Evolutionary conservation across 305 asterid species (phyloP).

Genomic region (Fraxinus velutina): DNA sequence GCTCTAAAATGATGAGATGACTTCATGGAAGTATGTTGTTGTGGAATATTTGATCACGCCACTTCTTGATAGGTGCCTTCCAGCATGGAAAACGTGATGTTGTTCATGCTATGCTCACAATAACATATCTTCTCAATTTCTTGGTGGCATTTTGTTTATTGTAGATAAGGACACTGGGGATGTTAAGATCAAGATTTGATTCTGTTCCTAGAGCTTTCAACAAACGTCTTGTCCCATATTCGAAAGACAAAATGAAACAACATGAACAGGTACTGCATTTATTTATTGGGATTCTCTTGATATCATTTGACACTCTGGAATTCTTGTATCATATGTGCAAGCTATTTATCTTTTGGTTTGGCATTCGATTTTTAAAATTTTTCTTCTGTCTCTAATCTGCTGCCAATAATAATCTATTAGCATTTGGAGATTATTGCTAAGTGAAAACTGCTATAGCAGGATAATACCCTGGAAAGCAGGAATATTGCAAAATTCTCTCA

Average conservation of each 20-base stretch:
- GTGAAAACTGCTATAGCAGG: constrained; percentile 47
- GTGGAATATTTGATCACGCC: background rate
- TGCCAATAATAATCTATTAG: background rate
- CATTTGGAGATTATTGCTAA: constrained; percentile 21
- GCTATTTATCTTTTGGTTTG: constrained; percentile 4
- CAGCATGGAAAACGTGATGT: constrained; percentile 6
- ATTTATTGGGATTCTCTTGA: constrained; percentile 22
- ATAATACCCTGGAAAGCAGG: constrained; percentile 56
- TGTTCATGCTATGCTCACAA: background rate
- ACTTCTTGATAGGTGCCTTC: constrained; percentile 9
- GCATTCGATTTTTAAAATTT: constrained; percentile 4
- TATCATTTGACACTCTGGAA: constrained; percentile 9
- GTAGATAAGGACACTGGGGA: constrained; percentile 97
- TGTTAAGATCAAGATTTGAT: constrained; percentile 93
- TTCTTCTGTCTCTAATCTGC: background rate
- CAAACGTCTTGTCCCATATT: constrained; percentile 72
- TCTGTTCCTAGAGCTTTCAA: constrained; percentile 91
- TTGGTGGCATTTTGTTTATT: constrained; percentile 24
- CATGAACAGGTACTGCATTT: constrained; percentile 46
- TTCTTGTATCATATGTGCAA: background rate
- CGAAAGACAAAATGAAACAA: constrained; percentile 50
- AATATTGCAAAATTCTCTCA: constrained; percentile 94
- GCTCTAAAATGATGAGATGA: constrained; percentile 12
- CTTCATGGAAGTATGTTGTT: background rate
- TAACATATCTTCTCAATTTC: constrained; percentile 3